A percentile compares a stretch with the other conserved stretches of the same genome.
phyloP scores from a whole-genome alignment of 2,329 filamentous ascomycete genomes.

The Nigrospora sphaerica region DNA sequence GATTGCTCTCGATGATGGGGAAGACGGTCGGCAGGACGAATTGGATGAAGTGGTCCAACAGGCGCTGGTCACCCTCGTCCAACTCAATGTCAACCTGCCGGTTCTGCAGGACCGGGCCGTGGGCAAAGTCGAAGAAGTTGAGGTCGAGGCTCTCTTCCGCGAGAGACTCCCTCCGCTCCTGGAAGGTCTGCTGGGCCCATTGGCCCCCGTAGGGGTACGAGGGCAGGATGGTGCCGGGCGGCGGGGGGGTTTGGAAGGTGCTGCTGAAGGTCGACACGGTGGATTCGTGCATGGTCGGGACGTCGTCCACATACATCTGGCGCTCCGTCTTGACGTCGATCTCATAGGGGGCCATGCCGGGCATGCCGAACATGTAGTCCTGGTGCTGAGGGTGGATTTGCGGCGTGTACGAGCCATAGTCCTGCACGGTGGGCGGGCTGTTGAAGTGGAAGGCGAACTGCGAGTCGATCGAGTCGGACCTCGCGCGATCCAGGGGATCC shows the following conservation, averaged over 20 bases:
- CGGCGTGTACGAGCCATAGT: conserved; percentile 55
- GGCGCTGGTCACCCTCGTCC: conserved; percentile 77
- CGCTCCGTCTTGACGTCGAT: conserved; percentile 94
- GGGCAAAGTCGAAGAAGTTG: conserved; percentile 77
- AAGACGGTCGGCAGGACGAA: conserved; percentile 85
- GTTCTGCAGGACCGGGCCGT: conserved; percentile 55
- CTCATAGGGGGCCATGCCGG: conserved; percentile 69
- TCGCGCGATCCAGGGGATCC: conserved; percentile 64
- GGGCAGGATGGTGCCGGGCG: conserved; percentile 59
- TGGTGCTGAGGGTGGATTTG: conserved; percentile 49
- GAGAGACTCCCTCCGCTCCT: conserved; percentile 62
- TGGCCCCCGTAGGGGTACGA: conserved; percentile 57
- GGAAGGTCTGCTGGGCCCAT: conserved; percentile 64
- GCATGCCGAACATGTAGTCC: conserved; percentile 51
- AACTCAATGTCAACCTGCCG: conserved; percentile 72
- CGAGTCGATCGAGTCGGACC: conserved; percentile 74
- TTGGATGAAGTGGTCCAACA: conserved; percentile 87
- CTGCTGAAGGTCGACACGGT: conserved; percentile 89
- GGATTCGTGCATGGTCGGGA: conserved; percentile 78
- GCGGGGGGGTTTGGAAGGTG: conserved; percentile 77
- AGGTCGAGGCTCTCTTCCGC: conserved; percentile 60
- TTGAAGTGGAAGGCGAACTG: conserved; percentile 73
- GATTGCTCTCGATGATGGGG: conserved; percentile 84
- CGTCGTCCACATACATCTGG: conserved; percentile 87
- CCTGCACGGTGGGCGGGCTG: conserved; percentile 44